Evolutionary conservation across 129 eudicot genomes (phyloP), one percentile per base, ranked within the genome.

Genomic region (Ambrosia artemisiifolia): DNA sequence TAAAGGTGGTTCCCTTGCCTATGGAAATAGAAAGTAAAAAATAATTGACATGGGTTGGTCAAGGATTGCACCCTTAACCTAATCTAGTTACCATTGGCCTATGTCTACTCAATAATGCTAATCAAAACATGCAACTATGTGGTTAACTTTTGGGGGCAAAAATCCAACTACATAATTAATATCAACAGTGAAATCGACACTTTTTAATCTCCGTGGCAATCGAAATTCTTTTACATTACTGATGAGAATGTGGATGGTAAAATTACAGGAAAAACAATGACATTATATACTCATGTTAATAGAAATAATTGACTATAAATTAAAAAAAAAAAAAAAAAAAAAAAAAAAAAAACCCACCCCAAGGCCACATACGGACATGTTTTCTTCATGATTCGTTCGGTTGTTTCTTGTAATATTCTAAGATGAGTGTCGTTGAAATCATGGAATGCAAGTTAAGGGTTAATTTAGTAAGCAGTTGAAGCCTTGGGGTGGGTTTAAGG

Each of bases 41-140:
- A 47, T 49, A 67, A 47, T 24, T 44, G 14, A 68, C 35, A 47
- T 49, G 20, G 16, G 72, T 67, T 67, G 59, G 73, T 47, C 73
- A 68, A 48, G 42, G 14, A 68, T 68, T 8, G 35, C 73, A 68
- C 43, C 32, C 60, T 68, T 14, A 48, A 68, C 28, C 32, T 56
- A 56, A 10, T 28, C 59, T 30, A 68, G 61, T 44, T 18, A 47
- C 24, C 63, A 16, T 69, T 69, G 30, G 60, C 3, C 62, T 51
- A 16, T 50, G 62, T 7, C 47, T 69, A 50, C 32, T 50, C 63
- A 51, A 54, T 69, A 69, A 69, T 51, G 74, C 63, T 62, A 50
- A 50, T 33, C 19, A 44, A 69, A 50, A 19, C 49, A 49, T 68
- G 73, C 33, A 44, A 61, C n/a, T 16, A 8, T 28, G 2, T 18